Evolutionary conservation across 148 eudicot genomes (phyloP), one percentile per base, ranked within the genome.

Genomic region (Fagopyrum tataricum): DNA sequence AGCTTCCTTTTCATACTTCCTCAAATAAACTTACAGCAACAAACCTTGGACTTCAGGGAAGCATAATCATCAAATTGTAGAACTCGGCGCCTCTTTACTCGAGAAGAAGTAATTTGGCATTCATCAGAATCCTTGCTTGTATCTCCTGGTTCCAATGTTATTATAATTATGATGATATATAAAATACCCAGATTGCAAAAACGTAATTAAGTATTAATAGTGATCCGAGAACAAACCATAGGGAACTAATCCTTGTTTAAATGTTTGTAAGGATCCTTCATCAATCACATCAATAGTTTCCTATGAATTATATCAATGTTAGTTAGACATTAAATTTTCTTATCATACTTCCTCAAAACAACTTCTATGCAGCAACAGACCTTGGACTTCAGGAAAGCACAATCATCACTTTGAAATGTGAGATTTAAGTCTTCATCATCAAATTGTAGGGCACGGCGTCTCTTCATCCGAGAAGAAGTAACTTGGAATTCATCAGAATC

Each of bases 361-460:
- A 31, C 40, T 59, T 59, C 15, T 23, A 39, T 23, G 11, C 10
- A 23, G 39, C 31, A 18, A 52, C 6, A 59, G 12, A 59, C 66
- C 66, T 59, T 21, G 37, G 66, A 59, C 66, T 59, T 24, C 39
- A 59, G 66, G 66, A 59, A 59, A 59, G 39, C 66, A 59, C 3
- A 39, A 59, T 59, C 66, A 24, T 59, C 66, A 59, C 23, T 59
- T 59, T 23, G 66, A 59, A 39, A 59, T 23, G 37, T 24, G 39
- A 59, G 66, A 59, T 59, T 15, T 9, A 59, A 24, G 6, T 59
- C 66, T 4, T 59, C 66, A 24, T 59, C 66, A 23, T 59, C 66
- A 24, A 59, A 59, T 10, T 59, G 66, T 11, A 59, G 66, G 12
- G 24, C 31, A 2, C 66, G 66, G 2, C 66, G 40, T 17, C 66